Evolutionary conservation across 192 early-diverging fungal genomes (phyloP).

Genomic region (Backusella tuberculispora): DNA sequence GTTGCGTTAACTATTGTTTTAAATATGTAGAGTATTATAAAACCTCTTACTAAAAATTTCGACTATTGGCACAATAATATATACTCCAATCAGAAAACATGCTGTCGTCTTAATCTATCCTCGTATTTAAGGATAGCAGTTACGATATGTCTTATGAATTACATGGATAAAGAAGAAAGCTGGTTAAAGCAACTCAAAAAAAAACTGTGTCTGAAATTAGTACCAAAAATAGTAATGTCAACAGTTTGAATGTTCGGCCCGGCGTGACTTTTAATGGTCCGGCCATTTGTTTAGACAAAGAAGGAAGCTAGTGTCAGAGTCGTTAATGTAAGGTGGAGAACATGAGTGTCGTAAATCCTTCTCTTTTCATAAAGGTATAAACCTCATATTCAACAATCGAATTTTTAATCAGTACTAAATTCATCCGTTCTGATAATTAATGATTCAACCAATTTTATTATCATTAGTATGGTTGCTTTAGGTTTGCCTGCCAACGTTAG

Average conservation of each 20-base stretch:
- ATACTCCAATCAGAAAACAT: too few relatives aligned
- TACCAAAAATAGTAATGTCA: neutral
- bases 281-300: neutral
- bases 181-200: too few relatives aligned
- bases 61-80: too few relatives aligned
- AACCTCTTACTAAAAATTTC: too few relatives aligned
- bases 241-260: neutral
- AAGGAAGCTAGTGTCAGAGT: neutral
- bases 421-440: neutral
- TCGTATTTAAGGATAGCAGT: neutral
- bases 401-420: neutral
- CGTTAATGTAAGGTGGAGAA: neutral
- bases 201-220: neutral
- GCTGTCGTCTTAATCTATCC: too few relatives aligned
- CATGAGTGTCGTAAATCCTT: neutral
- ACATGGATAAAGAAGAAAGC: neutral
- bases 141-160: slow-evolving; percentile 2
- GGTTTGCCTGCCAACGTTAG: slow-evolving; percentile 61
- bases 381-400: neutral
- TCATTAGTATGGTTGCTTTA: slow-evolving; percentile 50
- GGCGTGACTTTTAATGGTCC: neutral
- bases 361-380: slow-evolving; percentile 17
- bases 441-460: neutral
- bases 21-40: too few relatives aligned
- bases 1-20: too few relatives aligned